A percentile compares a stretch with the other conserved stretches of the same genome.
Evolutionary conservation across 164 flowering plant genomes (phyloP).

Genomic region (Magnolia officinalis): DNA sequence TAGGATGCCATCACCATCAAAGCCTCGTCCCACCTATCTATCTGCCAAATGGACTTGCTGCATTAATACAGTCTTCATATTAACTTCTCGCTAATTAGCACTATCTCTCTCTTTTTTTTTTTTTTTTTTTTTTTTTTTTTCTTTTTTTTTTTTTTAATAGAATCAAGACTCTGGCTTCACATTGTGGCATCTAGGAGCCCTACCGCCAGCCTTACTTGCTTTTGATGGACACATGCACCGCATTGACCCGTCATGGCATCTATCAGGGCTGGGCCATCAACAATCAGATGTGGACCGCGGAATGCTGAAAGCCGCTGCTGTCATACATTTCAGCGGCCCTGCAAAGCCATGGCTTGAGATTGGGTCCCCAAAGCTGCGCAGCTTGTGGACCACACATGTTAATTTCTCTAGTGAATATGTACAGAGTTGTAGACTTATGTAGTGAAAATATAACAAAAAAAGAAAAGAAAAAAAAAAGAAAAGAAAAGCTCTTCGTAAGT

Average conservation of each 20-base stretch:
- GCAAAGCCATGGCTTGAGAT: slow-evolving; percentile 78
- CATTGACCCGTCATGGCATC: slow-evolving; percentile 58
- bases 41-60: too few relatives aligned
- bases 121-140: too few relatives aligned
- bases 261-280: slow-evolving; percentile 50
- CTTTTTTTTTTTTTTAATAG: slow-evolving; percentile 22
- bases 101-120: too few relatives aligned
- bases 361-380: slow-evolving; percentile 40
- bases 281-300: slow-evolving; percentile 13
- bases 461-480: not conserved
- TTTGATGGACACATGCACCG: slow-evolving; percentile 55
- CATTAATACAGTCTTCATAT: too few relatives aligned
- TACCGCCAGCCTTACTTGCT: slow-evolving; percentile 66
- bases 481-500: not conserved
- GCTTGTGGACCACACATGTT: slow-evolving; percentile 46
- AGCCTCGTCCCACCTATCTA: too few relatives aligned
- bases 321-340: slow-evolving; percentile 65
- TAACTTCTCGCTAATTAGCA: too few relatives aligned
- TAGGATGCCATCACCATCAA: too few relatives aligned
- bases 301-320: slow-evolving; percentile 43
- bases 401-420: slow-evolving; percentile 48
- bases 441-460: slow-evolving; percentile 17
- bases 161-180: slow-evolving; percentile 44
- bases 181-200: slow-evolving; percentile 58
- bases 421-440: slow-evolving; percentile 38